These are phyloP conservation scores for Sodiomyces alkalinus DNA, from an alignment of 2,329 filamentous ascomycete species.

Conservation along the genomic window DNA sequence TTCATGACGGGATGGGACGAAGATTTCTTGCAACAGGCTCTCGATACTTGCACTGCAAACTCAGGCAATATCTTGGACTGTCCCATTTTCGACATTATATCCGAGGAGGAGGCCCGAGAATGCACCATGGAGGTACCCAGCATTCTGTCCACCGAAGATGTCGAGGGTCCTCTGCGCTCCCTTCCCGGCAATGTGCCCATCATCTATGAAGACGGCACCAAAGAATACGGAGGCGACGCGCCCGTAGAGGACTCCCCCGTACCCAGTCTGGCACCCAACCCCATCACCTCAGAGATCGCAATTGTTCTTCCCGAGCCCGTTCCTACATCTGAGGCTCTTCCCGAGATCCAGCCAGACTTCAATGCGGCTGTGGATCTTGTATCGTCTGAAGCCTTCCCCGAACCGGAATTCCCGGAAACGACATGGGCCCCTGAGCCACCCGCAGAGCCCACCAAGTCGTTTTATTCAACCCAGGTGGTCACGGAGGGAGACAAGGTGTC, in stretches of 20 bases:
- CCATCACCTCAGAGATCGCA: background rate
- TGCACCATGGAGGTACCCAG: constrained; percentile 50
- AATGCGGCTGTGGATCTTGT: no score
- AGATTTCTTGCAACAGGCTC: constrained; percentile 53
- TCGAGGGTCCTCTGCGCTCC: constrained; percentile 33
- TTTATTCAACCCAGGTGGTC: constrained; percentile 34
- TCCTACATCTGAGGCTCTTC: background rate
- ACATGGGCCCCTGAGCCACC: background rate
- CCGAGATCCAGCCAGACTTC: background rate
- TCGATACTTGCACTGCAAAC: constrained; percentile 57
- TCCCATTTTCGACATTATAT: constrained; percentile 56
- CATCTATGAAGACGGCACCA: constrained; percentile 13
- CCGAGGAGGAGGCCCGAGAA: constrained; percentile 35
- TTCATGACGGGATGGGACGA: constrained; percentile 68
- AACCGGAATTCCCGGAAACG: constrained; percentile 1
- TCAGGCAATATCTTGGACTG: constrained; percentile 62
- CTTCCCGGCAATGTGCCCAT: constrained; percentile 52
- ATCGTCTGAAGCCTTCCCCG: no score
- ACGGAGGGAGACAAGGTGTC: constrained; percentile 34
- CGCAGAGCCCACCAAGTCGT: constrained; percentile 12
- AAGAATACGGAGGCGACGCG: constrained; percentile 3
- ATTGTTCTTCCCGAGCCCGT: background rate
- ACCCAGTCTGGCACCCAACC: constrained; percentile 1
- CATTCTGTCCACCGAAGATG: constrained; percentile 42
- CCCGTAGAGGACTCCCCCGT: background rate